phyloP scores from a whole-genome alignment of 192 early-diverging fungal species.

The Umbelopsis isabellina region DNA sequence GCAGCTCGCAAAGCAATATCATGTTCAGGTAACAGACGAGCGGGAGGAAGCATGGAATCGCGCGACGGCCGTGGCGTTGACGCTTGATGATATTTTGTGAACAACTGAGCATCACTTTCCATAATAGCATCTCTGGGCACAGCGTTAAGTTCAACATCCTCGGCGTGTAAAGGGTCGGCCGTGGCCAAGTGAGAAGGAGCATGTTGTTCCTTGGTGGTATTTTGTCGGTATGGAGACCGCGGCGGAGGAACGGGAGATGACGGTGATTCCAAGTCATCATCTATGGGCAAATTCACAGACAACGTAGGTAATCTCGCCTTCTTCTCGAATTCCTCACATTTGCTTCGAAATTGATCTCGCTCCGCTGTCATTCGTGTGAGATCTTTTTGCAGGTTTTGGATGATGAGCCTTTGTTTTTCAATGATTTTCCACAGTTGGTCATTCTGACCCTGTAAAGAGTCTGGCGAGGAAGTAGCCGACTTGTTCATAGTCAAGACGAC shows the following conservation, averaged over 20 bases:
- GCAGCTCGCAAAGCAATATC: constrained; percentile 25
- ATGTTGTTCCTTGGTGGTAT: constrained; percentile 11
- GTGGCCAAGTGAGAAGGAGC: not conserved
- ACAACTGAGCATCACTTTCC: constrained; percentile 26
- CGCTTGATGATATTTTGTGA: constrained; percentile 26
- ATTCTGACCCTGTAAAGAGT: constrained; percentile 60
- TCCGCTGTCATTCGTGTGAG: constrained; percentile 44
- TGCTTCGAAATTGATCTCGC: constrained; percentile 42
- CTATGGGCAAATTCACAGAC: constrained; percentile 6
- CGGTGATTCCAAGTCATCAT: constrained; percentile 5
- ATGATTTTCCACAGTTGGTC: constrained; percentile 91
- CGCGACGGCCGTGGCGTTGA: not conserved
- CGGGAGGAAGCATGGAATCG: constrained; percentile 29
- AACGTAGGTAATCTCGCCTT: not conserved
- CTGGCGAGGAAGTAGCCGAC: constrained; percentile 15
- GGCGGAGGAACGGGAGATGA: constrained; percentile 27
- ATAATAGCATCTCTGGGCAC: constrained; percentile 4
- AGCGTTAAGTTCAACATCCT: not conserved
- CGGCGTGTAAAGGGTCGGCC: not conserved
- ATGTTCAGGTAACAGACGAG: constrained; percentile 21
- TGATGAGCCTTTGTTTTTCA: constrained; percentile 86
- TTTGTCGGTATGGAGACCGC: constrained; percentile 34
- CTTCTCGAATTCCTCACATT: constrained; percentile 28
- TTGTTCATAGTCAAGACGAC: constrained; percentile 19
- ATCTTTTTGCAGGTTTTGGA: constrained; percentile 83